Base-by-base conservation (phyloP, 768 basidiomycete species). In the Chalciporus pseudorubinellus region DNA sequence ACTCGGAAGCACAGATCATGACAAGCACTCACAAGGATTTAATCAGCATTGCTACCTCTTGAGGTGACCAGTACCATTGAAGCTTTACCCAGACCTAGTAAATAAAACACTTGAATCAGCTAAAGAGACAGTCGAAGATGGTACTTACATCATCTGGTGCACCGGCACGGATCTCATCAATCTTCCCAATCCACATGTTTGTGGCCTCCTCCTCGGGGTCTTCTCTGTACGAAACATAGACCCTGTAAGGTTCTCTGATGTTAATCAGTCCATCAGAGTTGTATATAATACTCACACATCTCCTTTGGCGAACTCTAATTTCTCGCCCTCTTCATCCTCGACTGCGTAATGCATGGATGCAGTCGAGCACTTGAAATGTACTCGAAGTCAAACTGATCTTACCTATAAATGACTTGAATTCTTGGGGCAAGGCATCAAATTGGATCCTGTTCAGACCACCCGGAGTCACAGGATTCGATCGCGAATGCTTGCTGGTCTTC, bases 1-100 rank as follows among this genome's bases (percentile, higher is more conserved):
- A 29, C 18, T 16, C 24, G 29, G 11, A 28, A 28, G 6, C 0
- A 13, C 3, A 2, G 5, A 34, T 18, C 2, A 44, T 9, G 24
- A 4, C 8, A 2, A 12, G n/a, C 5, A 70, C 79, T 50, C 49
- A 82, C 81, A 83, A 81, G 2, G 77, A 75, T 26, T 77, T 76
- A 26, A 79, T 59, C 0, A 74, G 66, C 1, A 55, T 56, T 0
- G 68, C 66, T 0, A 79, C 75, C 31, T 85, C 83, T n/a, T 66
- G 44, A 0, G 74, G 71, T 1, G 76, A 72, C 64, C 80, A 85
- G 43, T 68, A 83, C 83, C 83, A 85, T 43, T 78, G 73, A 0
- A 85, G 73, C 10, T 55, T 62, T 0, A 69, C 72, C 79, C 80
- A 84, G 0, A 84, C 82, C 77, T 84, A 39, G 38, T 6, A 29